A percentile compares a stretch with the other conserved stretches of the same genome.
phyloP scores from a whole-genome alignment of 1,139 yeast species.

The Yamadazyma blattariae region DNA sequence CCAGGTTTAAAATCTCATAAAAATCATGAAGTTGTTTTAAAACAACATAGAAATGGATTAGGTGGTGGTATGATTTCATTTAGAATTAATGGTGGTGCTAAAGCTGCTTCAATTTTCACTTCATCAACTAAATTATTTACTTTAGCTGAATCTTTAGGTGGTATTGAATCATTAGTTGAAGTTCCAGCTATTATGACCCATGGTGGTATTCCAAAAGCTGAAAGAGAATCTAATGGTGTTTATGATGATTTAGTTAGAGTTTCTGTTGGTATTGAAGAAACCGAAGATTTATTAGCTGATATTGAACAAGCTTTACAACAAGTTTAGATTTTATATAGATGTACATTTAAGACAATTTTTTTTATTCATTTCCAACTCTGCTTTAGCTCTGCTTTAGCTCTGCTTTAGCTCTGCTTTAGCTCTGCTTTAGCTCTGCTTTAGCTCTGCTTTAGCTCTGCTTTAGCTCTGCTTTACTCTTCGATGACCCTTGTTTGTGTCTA shows the following conservation, averaged over 20 bases:
- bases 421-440: no score
- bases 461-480: no score
- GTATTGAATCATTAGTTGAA: constrained; percentile 82
- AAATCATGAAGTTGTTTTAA: constrained; percentile 58
- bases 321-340: constrained; percentile 10
- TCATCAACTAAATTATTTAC: constrained; percentile 75
- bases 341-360: neutral
- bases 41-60: constrained; percentile 79
- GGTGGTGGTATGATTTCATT: constrained; percentile 94
- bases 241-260: constrained; percentile 79
- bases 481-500: no score
- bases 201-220: constrained; percentile 82
- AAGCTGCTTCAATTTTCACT: constrained; percentile 72
- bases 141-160: constrained; percentile 88
- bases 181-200: constrained; percentile 94
- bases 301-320: constrained; percentile 63
- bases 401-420: no score
- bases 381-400: no score
- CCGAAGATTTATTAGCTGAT: constrained; percentile 74
- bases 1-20: constrained; percentile 75
- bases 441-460: no score
- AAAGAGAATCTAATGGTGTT: constrained; percentile 80
- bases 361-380: no score
- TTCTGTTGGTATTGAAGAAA: constrained; percentile 85
- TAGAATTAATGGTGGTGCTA: constrained; percentile 80